Evolutionary conservation across 2,329 filamentous ascomycete genomes (phyloP).

Genomic region (Ploettnerulaceae sp.): DNA sequence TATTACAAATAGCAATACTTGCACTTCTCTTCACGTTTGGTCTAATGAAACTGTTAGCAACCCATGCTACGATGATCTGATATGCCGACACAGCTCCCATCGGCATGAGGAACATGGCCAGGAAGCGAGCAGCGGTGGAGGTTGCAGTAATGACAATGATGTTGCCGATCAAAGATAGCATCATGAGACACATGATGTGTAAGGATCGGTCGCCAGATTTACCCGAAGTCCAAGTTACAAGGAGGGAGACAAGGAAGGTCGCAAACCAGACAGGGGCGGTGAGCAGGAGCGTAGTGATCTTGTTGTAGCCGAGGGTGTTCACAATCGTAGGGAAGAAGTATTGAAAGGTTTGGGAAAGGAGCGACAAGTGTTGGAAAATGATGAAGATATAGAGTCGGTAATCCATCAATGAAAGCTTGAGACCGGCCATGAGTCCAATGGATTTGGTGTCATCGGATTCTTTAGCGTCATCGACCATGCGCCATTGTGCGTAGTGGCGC

Average conservation of each 20-base stretch:
- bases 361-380: slow-evolving; percentile 47
- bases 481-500: slow-evolving; percentile 48
- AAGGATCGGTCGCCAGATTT: slow-evolving; percentile 50
- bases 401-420: slow-evolving; percentile 45
- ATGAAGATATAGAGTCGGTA: slow-evolving; percentile 47
- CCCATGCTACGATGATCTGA: slow-evolving; percentile 36
- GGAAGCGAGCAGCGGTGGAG: slow-evolving; percentile 49
- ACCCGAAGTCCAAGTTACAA: slow-evolving; percentile 51
- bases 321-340: slow-evolving; percentile 64
- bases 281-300: slow-evolving; percentile 50
- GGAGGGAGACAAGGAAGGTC: slow-evolving; percentile 49
- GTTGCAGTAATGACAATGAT: slow-evolving; percentile 50
- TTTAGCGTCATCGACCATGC: slow-evolving; percentile 45
- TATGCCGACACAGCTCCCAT: slow-evolving; percentile 49
- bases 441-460: slow-evolving; percentile 41
- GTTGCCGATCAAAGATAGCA: slow-evolving; percentile 49
- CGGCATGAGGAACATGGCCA: slow-evolving; percentile 59
- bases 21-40: slow-evolving; percentile 35
- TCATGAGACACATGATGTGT: slow-evolving; percentile 50
- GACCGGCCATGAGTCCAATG: slow-evolving; percentile 40
- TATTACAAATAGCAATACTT: slow-evolving; percentile 30
- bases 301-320: slow-evolving; percentile 53
- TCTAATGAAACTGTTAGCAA: slow-evolving; percentile 33
- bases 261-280: slow-evolving; percentile 54
- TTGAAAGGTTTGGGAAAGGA: slow-evolving; percentile 53